Percentiles rank a stretch among this genome's conserved stretches.
These are phyloP conservation scores for Phialocephala subalpina DNA, from an alignment of 2,329 filamentous ascomycete species.

Conservation along the genomic window DNA sequence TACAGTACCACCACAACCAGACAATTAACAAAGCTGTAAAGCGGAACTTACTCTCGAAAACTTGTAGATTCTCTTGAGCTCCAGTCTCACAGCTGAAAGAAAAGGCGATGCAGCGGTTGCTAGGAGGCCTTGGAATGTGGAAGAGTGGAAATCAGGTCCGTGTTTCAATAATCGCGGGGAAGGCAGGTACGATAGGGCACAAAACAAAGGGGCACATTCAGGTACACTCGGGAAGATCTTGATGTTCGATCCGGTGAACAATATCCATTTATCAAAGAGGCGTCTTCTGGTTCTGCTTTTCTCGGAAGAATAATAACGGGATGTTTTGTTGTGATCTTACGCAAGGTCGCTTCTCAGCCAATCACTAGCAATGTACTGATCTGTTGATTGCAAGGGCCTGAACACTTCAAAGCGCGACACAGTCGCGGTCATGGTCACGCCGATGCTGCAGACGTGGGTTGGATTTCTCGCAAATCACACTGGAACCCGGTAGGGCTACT, in stretches of 20 bases:
- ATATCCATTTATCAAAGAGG: slow-evolving; percentile 13
- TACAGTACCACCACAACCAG: neutral
- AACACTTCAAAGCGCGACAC: neutral
- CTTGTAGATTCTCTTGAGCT: neutral
- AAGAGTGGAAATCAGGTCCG: slow-evolving; percentile 30
- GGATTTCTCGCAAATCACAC: slow-evolving; percentile 3
- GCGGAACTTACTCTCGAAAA: neutral
- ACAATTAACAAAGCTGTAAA: neutral
- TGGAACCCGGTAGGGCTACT: neutral
- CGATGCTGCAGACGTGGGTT: neutral
- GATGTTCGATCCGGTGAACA: neutral
- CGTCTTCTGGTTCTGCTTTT: slow-evolving; percentile 22
- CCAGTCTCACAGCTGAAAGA: neutral
- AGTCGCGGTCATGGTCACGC: neutral
- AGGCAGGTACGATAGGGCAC: slow-evolving; percentile 36
- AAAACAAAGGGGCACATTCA: slow-evolving; percentile 12
- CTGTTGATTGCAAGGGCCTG: slow-evolving; percentile 3
- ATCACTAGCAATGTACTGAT: slow-evolving; percentile 17
- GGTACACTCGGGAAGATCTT: slow-evolving; percentile 6
- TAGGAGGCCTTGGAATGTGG: slow-evolving; percentile 7
- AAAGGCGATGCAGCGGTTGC: neutral
- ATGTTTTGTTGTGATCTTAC: slow-evolving; percentile 31
- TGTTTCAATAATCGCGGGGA: slow-evolving; percentile 43
- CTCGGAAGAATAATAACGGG: slow-evolving; percentile 10
- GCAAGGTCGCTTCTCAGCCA: slow-evolving; percentile 24